Conservation (phyloP, 2,329 filamentous ascomycete species). For the Reticulascus tulasneorum region DNA sequence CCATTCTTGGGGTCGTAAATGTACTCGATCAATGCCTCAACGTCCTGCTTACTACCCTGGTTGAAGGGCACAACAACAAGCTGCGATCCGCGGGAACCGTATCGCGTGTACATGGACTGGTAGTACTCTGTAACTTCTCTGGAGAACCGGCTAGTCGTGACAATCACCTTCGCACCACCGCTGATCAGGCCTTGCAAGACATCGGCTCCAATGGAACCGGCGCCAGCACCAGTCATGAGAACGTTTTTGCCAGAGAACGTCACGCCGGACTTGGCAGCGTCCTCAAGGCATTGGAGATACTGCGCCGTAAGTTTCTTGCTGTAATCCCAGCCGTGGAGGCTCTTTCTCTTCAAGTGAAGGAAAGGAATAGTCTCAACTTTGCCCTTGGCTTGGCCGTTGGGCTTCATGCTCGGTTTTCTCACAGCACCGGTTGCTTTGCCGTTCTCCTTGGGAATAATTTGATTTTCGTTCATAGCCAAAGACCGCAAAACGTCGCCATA, state of each 20-base stretch:
- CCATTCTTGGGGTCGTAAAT: slow-evolving; percentile 96
- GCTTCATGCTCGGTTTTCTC: no score
- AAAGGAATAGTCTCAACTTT: slow-evolving; percentile 98
- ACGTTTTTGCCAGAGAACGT: slow-evolving; percentile 94
- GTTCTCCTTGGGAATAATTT: slow-evolving; percentile 88
- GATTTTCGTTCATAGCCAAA: slow-evolving; percentile 94
- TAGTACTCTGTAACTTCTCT: slow-evolving; percentile 98
- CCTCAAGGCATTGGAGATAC: slow-evolving; percentile 88
- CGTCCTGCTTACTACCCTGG: slow-evolving; percentile 96
- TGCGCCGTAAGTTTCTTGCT: slow-evolving; percentile 96
- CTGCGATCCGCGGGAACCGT: slow-evolving; percentile 89
- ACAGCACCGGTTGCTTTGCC: slow-evolving; percentile 31
- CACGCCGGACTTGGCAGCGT: slow-evolving; percentile 81
- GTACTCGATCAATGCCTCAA: slow-evolving; percentile 89
- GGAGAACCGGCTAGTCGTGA: slow-evolving; percentile 95
- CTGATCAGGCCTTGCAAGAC: slow-evolving; percentile 94
- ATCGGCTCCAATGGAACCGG: slow-evolving; percentile 95
- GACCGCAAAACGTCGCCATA: slow-evolving; percentile 94
- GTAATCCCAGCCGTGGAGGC: slow-evolving; percentile 95
- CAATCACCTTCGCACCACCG: slow-evolving; percentile 92
- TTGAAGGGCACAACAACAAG: slow-evolving; percentile 99
- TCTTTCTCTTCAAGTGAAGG: slow-evolving; percentile 92
- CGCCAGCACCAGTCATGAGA: slow-evolving; percentile 96
- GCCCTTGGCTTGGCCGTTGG: slow-evolving; percentile 63
- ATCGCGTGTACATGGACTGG: slow-evolving; percentile 95